These are phyloP conservation scores for Bruguiera hainesii DNA, from an alignment of 441 rosid species.

Conservation along the genomic window DNA sequence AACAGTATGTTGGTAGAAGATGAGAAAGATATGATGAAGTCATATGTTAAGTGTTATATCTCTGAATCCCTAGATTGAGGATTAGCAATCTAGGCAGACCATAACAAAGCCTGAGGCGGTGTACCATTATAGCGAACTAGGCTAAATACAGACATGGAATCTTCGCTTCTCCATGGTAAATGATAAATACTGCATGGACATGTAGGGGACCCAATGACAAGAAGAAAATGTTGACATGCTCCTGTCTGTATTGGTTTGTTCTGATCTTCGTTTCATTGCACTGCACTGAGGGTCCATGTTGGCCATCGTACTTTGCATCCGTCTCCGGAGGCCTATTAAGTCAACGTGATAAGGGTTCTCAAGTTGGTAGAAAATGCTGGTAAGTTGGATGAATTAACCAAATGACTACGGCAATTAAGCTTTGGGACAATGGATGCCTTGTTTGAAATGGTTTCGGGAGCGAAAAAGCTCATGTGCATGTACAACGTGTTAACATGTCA, in stretches of 20 bases:
- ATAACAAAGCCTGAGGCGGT: too few species aligned
- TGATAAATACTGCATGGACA: too few species aligned
- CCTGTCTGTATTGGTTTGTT: neutral
- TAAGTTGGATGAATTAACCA: slow-evolving; percentile 8
- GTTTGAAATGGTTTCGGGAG: slow-evolving; percentile 68
- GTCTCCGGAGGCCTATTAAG: slow-evolving; percentile 6
- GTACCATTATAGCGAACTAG: too few species aligned
- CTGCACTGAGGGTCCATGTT: slow-evolving; percentile 39
- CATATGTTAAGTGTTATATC: too few species aligned
- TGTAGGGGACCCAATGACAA: too few species aligned
- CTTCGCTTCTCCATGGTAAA: too few species aligned
- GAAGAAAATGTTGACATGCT: neutral
- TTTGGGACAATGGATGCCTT: slow-evolving; percentile 49
- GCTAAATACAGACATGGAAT: too few species aligned
- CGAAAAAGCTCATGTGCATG: slow-evolving; percentile 52
- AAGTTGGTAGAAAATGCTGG: slow-evolving; percentile 11
- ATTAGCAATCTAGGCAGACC: too few species aligned
- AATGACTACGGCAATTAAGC: slow-evolving; percentile 44
- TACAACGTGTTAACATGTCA: slow-evolving; percentile 77
- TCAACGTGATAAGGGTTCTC: slow-evolving; percentile 8
- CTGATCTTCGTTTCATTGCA: neutral
- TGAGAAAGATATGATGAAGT: too few species aligned
- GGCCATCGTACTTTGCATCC: slow-evolving; percentile 71
- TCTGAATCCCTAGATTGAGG: too few species aligned
- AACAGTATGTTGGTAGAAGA: too few species aligned